Conservation (phyloP, 805 yeast species). For the Barnettozyma sucrosica region DNA sequence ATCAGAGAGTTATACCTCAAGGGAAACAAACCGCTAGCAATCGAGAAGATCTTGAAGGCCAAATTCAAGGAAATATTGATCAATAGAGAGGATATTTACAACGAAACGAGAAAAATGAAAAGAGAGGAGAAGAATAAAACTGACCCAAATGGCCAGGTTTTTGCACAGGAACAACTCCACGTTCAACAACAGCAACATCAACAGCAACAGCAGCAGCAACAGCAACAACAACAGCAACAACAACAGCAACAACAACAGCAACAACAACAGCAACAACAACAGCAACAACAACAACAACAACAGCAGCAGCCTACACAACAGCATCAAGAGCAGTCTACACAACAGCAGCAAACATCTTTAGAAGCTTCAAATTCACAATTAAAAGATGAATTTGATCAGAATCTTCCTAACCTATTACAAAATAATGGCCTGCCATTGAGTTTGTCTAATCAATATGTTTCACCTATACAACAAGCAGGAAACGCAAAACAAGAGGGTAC, state of each 20-base stretch:
- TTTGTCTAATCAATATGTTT: conserved; percentile 7
- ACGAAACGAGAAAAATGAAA: conserved; percentile 29
- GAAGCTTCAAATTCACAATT: conserved; percentile 13
- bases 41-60: conserved; percentile 23
- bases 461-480: background rate
- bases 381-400: conserved; percentile 23
- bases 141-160: background rate
- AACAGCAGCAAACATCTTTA: conserved; percentile 1
- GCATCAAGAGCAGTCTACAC: background rate
- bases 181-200: conserved; percentile 6
- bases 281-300: conserved; percentile 6
- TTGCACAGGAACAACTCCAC: background rate
- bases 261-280: conserved; percentile 7
- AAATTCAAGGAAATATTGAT: conserved; percentile 24
- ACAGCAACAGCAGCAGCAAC: conserved; percentile 5
- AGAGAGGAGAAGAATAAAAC: conserved; percentile 24
- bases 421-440: conserved; percentile 10
- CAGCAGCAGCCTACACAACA: conserved; percentile 10
- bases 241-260: conserved; percentile 5
- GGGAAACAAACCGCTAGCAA: conserved; percentile 26
- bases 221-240: conserved; percentile 2
- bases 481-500: conserved; percentile 6
- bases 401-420: conserved; percentile 24
- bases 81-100: conserved; percentile 28
- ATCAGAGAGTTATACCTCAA: conserved; percentile 26